phyloP scores from a whole-genome alignment of 805 yeast genomes.

The Cyberlindnera saturnus region DNA sequence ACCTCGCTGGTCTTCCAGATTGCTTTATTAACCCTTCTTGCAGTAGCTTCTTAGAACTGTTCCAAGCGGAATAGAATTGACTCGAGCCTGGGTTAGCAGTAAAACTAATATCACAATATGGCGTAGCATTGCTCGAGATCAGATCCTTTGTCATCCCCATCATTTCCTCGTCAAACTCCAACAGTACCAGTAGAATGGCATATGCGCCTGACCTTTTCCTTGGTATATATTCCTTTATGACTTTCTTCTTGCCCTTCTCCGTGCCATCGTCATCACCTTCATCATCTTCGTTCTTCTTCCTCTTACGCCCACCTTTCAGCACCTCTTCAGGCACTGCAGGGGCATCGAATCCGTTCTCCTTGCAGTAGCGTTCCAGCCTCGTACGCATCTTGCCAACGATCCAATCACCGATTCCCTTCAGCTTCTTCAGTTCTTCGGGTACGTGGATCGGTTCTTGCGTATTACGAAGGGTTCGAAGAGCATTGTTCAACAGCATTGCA shows the following conservation, averaged over 20 bases:
- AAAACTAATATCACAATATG: constrained; percentile 54
- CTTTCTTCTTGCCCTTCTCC: constrained; percentile 12
- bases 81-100: constrained; percentile 51
- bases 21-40: constrained; percentile 52
- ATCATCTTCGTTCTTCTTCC: not conserved
- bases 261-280: constrained; percentile 5
- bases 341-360: constrained; percentile 37
- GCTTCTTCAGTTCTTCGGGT: constrained; percentile 51
- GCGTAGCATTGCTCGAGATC: constrained; percentile 46
- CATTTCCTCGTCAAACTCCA: constrained; percentile 38
- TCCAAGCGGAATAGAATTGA: constrained; percentile 74
- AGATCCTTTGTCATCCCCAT: constrained; percentile 62
- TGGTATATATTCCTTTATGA: constrained; percentile 55
- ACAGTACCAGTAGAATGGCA: constrained; percentile 64
- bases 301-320: constrained; percentile 13
- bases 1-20: constrained; percentile 54
- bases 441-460: constrained; percentile 40
- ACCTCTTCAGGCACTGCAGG: constrained; percentile 31
- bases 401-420: constrained; percentile 70
- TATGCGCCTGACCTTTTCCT: constrained; percentile 75
- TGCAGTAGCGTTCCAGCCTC: constrained; percentile 48
- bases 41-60: constrained; percentile 54
- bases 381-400: constrained; percentile 46
- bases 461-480: constrained; percentile 44
- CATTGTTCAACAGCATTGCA: constrained; percentile 48